Base-by-base conservation (phyloP, 768 basidiomycete genomes). In the Amanita exitialis region DNA sequence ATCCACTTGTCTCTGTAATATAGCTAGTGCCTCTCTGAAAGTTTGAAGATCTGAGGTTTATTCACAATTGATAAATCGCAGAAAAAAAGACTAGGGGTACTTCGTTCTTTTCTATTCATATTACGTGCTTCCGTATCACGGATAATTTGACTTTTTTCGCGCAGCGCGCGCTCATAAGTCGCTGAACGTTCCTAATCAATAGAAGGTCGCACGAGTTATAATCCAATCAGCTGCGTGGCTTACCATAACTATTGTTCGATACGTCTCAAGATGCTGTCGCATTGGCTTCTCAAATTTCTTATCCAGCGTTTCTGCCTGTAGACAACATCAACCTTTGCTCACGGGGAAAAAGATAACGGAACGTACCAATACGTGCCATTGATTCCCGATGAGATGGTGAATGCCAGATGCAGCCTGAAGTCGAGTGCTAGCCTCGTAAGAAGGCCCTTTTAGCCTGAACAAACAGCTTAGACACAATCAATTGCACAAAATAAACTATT, bases 331-430 rank as follows among this genome's bases (percentile, higher is more conserved):
- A 49, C 55, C 54, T 39, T 20, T 41, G 39, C 39, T 20, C 12
- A 20, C 34, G 36, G 6, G n/a, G 1, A 49, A 15, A 34, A 34
- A 51, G 47, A 32, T 9, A 36, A 49, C 39, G 42, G 38, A 42
- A 73, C 82, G 54, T 54, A 91, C 90, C 62, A 97, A 70, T 52
- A 97, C 81, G 64, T 92, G 90, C 78, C 89, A 92, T 57, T 94
- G 90, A 63, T 94, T 95, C 45, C 86, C 83, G 58, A 95, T 83
- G 56, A 97, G 77, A 64, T 94, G 88, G 64, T 95, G 90, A 39
- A 97, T 69, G 4, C 94, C 93, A 16, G 87, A 83, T 23, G 88
- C 82, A 25, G 89, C 91, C 60, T 91, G 88, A 41, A 95, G 69
- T 53, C 88, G 76, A 20, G 86, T 85, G 9, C 87, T 86, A 21